These are phyloP conservation scores for Fraxinus ornus DNA, from an alignment of 305 asterid species.

Conservation along the genomic window DNA sequence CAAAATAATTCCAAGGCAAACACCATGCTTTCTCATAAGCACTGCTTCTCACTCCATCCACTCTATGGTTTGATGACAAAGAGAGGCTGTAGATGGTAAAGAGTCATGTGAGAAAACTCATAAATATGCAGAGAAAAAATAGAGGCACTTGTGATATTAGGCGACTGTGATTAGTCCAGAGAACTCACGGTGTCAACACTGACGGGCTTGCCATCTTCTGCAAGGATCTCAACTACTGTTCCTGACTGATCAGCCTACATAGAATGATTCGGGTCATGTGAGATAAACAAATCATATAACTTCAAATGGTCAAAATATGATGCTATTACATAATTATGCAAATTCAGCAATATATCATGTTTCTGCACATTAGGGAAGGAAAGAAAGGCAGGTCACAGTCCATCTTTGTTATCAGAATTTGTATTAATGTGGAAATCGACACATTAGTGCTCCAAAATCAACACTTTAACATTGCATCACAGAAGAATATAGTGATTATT, in stretches of 20 bases:
- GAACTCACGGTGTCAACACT: constrained; percentile 69
- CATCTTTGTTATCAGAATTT: not conserved
- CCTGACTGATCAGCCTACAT: constrained; percentile 77
- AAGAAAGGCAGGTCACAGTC: not conserved
- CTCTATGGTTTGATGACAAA: constrained; percentile 67
- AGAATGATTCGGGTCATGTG: not conserved
- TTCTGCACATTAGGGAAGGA: not conserved
- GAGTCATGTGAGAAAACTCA: constrained; percentile 6
- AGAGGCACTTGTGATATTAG: not conserved
- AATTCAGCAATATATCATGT: not conserved
- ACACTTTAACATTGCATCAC: not conserved
- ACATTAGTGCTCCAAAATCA: not conserved
- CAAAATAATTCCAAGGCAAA: constrained; percentile 21
- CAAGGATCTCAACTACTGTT: constrained; percentile 61
- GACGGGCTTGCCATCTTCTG: constrained; percentile 84
- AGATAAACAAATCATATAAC: not conserved
- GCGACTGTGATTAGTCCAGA: not conserved
- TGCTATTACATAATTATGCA: not conserved
- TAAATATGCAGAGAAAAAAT: not conserved
- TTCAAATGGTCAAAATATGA: not conserved
- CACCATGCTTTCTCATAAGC: constrained; percentile 28
- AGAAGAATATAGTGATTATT: not conserved
- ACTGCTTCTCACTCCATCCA: not conserved
- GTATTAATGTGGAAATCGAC: not conserved
- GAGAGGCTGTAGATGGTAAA: constrained; percentile 57